Evolutionary conservation across 768 basidiomycete species (phyloP), one percentile per base, ranked within the genome.

Genomic region (Hypholoma sublateritium): DNA sequence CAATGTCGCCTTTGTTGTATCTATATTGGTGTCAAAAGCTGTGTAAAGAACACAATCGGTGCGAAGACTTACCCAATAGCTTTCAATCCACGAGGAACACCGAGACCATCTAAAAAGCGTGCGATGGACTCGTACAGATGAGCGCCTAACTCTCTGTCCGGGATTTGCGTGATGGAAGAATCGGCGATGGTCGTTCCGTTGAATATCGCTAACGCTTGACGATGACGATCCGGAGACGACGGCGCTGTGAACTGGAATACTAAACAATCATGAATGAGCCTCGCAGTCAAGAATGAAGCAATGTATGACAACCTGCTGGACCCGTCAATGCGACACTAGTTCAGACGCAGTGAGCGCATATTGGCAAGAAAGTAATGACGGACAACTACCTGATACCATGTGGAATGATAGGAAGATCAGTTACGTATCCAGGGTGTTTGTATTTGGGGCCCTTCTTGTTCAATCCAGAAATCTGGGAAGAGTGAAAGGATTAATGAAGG

Each of bases 211-310:
- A 95, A 80, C 1, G 87, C 92, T 70, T 93, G 86, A 44, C 95
- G 88, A 72, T 98, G 95, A 42, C 95, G 88, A 58, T 88, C 85
- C 2, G 95, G 93, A 0, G 93, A 88, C 4, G 95, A 95, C 6
- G 96, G 95, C 0, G 96, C 90, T 7, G 96, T 98, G 73, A 95
- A 98, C 66, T 89, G 85, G 81, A 98, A 98, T 43, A 98, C 96
- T 83, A 49, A 16, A 50, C 9, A 9, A 37, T 34, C 5, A 13
- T 24, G 37, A 32, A 42, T 57, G 22, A 44, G 24, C 4, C 25
- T 64, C 5, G 49, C 34, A 34, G 32, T 12, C 5, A 35, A 22
- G 13, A 22, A 16, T 14, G 2, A 34, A 3, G 7, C 44, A 55
- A 3, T 50, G 62, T 45, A 58, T 36, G 24, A 58, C 37, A 66